Evolutionary conservation across 805 yeast species (phyloP), one percentile per base, ranked within the genome.

Genomic region (Metschnikowia matae): DNA sequence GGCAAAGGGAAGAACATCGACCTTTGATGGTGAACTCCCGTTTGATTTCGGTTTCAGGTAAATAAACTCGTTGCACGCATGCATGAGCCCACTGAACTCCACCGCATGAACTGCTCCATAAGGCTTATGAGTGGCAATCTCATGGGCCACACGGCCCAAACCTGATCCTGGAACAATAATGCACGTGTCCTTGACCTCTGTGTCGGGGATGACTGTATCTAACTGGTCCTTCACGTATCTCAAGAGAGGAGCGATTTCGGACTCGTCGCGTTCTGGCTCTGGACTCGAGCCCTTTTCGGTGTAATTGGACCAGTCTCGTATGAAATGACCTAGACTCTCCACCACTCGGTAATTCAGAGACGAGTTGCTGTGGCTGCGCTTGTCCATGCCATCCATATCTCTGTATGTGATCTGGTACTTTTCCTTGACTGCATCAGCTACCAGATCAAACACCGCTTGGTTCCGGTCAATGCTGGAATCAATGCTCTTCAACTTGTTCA

Each of bases 161-260:
- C 98, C 98, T 1, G 94, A 81, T 0, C 98, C 98, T 0, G 98
- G 97, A 1, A 88, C 79, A 3, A 91, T 67, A 0, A 89, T 75
- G 11, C 80, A 66, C 0, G 87, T 79, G 5, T 69, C 67, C 0
- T 50, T 15, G 36, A 67, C 59, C 31, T 68, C 65, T 6, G 54
- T 50, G n/a, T 42, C 53, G 6, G 57, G 65, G 54, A 69, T 64
- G 38, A 66, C 55, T 3, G 56, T 45, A 3, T 65, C 60, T 18
- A 85, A 62, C 40, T 81, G 81, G 0, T 55, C 43, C 1, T 62
- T 57, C 14, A 89, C 72, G 54, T 82, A 89, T 1, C 70, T 61
- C 31, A 81, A 55, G 41, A 89, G 64, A 0, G 87, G 87, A 4
- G 61, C 50, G 0, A 85, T 63, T 60, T 84, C 91, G 2, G 53